Evolutionary conservation across 306 rosid genomes (phyloP).

Genomic region (Cucurbita moschata): DNA sequence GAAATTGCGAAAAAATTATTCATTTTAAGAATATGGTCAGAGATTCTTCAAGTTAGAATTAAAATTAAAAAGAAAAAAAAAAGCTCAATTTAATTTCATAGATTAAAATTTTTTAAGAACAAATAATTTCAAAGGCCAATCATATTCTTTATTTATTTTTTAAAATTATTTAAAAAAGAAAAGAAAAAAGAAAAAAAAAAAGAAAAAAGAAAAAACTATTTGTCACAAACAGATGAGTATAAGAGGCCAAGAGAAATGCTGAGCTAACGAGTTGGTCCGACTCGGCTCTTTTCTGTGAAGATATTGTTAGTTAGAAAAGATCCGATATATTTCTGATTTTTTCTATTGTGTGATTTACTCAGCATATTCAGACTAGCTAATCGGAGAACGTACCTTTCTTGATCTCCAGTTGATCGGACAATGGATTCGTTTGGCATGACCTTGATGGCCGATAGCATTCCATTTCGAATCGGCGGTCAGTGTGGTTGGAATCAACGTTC

Average conservation of each 20-base stretch:
- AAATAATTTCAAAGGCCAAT: not conserved
- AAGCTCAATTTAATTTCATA: too few relatives aligned
- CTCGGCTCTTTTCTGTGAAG: not conserved
- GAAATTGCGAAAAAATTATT: too few relatives aligned
- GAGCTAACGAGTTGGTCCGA: not conserved
- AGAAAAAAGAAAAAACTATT: not conserved
- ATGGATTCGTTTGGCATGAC: conserved; percentile 43
- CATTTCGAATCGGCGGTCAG: conserved; percentile 4
- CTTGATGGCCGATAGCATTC: conserved; percentile 20
- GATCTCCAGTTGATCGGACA: not conserved
- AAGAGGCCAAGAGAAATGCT: not conserved
- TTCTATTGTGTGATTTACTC: not conserved
- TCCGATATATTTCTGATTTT: not conserved
- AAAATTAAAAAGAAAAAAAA: too few relatives aligned
- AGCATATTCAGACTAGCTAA: not conserved
- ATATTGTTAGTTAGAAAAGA: not conserved
- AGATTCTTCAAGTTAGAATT: too few relatives aligned
- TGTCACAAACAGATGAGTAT: not conserved
- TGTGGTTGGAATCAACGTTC: conserved; percentile 18
- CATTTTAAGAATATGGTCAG: too few relatives aligned
- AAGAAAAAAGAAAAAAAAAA: too few relatives aligned
- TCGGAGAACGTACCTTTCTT: not conserved
- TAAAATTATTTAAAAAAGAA: too few relatives aligned
- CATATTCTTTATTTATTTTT: not conserved
- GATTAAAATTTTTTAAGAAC: not conserved